Conservation (phyloP, 1,284 basidiomycete genomes). For the Uromyces viciae-fabae region DNA sequence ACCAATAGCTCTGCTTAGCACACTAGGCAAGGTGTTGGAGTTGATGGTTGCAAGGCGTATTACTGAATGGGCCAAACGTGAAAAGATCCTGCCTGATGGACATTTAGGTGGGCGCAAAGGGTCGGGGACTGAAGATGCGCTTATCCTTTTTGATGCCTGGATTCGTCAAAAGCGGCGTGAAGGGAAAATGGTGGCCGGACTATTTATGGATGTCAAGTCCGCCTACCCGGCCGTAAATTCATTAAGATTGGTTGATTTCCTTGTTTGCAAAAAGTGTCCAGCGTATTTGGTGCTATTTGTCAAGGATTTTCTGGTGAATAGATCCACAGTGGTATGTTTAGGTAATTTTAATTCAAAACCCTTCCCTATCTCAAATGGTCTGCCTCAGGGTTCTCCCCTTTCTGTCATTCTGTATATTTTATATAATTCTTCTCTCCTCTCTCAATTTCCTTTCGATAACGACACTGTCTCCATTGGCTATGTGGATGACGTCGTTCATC, state of each 20-base stretch:
- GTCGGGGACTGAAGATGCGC: no score
- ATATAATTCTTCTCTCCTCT: not conserved
- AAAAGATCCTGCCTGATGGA: not conserved
- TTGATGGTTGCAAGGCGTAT: not conserved
- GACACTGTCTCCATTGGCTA: not conserved
- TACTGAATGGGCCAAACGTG: not conserved
- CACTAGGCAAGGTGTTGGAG: not conserved
- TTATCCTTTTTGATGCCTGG: no score
- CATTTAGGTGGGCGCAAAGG: no score
- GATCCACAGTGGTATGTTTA: no score
- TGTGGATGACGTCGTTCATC: conserved; percentile 2
- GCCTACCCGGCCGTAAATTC: not conserved
- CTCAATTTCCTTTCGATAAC: not conserved
- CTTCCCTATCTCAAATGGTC: not conserved
- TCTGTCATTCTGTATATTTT: not conserved
- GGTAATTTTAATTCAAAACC: no score
- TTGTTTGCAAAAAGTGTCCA: no score
- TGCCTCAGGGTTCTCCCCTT: not conserved
- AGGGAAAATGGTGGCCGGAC: not conserved
- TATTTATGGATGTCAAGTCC: not conserved
- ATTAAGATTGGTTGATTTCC: no score
- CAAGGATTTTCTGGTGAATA: no score
- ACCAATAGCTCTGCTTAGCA: not conserved
- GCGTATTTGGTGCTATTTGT: no score
- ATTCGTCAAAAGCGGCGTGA: not conserved